Evolutionary conservation across 768 basidiomycete species (phyloP).

Genomic region (Cyclocybe aegerita): DNA sequence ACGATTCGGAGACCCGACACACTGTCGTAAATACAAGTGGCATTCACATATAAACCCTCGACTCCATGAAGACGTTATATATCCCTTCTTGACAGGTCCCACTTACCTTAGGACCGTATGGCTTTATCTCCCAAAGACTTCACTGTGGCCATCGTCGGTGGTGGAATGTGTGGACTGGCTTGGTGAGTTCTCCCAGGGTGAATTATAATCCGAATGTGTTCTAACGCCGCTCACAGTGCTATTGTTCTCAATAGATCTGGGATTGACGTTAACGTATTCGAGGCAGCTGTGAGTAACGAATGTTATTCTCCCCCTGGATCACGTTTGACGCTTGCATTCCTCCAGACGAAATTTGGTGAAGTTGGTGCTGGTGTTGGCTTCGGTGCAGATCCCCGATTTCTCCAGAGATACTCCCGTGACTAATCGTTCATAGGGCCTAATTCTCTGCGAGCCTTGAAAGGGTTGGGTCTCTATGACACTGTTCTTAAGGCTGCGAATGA

Average conservation of each 20-base stretch:
- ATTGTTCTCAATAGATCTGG: slow-evolving; percentile 41
- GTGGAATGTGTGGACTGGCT: slow-evolving; percentile 53
- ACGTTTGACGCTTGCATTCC: background rate
- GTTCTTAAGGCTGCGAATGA: slow-evolving; percentile 38
- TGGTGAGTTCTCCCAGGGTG: slow-evolving; percentile 24
- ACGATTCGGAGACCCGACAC: no score
- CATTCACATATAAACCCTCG: no score
- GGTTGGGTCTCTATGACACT: slow-evolving; percentile 42
- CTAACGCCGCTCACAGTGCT: slow-evolving; percentile 29
- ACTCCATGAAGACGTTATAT: no score
- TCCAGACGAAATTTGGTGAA: slow-evolving; percentile 46
- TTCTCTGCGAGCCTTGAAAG: slow-evolving; percentile 42
- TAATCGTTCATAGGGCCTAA: slow-evolving; percentile 41
- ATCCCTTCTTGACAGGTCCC: no score
- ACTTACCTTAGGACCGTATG: background rate
- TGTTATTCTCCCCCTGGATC: background rate
- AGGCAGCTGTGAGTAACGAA: slow-evolving; percentile 43
- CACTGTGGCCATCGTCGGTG: slow-evolving; percentile 52
- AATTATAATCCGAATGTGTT: background rate
- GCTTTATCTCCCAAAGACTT: slow-evolving; percentile 35
- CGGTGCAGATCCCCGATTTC: slow-evolving; percentile 25
- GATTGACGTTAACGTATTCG: slow-evolving; percentile 48
- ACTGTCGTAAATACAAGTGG: no score
- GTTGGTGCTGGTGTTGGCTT: slow-evolving; percentile 56
- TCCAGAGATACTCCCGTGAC: background rate